Percentiles rank a stretch among this genome's conserved stretches.
Evolutionary conservation across 805 yeast genomes (phyloP).

Genomic region (Kluyveromyces dobzhanskii): DNA sequence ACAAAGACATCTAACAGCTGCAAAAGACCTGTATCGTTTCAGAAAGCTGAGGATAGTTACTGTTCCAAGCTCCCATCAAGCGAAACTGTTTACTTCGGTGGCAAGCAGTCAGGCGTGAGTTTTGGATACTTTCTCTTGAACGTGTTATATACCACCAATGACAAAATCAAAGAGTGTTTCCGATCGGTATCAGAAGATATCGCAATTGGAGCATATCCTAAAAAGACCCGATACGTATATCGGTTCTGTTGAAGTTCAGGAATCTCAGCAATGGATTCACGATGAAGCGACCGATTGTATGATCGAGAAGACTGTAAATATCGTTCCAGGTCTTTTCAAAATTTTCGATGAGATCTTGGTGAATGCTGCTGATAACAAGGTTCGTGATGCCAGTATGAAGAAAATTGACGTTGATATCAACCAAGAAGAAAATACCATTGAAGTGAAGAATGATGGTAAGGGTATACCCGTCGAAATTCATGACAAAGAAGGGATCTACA

Average conservation of each 20-base stretch:
- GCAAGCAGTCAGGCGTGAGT: neutral
- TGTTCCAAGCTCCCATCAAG: too few relatives aligned
- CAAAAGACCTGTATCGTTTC: too few relatives aligned
- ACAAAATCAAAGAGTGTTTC: constrained; percentile 36
- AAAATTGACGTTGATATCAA: constrained; percentile 76
- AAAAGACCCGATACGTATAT: constrained; percentile 97
- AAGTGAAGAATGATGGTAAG: constrained; percentile 84
- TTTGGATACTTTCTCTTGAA: neutral
- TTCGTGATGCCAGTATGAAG: constrained; percentile 87
- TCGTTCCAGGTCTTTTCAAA: constrained; percentile 94
- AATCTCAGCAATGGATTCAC: constrained; percentile 77
- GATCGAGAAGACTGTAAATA: constrained; percentile 53
- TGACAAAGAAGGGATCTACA: constrained; percentile 81
- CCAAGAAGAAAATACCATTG: constrained; percentile 62
- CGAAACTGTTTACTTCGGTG: too few relatives aligned
- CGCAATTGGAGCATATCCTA: constrained; percentile 92
- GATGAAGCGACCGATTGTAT: constrained; percentile 56
- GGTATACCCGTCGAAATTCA: constrained; percentile 96
- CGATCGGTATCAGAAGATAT: constrained; percentile 83
- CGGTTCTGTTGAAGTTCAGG: constrained; percentile 84
- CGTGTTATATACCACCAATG: neutral
- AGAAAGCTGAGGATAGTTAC: too few relatives aligned
- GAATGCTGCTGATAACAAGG: constrained; percentile 97
- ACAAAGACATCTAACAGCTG: too few relatives aligned
- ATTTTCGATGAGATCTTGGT: constrained; percentile 96